Percentiles rank a stretch among this genome's conserved stretches.
Evolutionary conservation across 768 basidiomycete species (phyloP).

Genomic region (Holtermanniella nyarrowii): DNA sequence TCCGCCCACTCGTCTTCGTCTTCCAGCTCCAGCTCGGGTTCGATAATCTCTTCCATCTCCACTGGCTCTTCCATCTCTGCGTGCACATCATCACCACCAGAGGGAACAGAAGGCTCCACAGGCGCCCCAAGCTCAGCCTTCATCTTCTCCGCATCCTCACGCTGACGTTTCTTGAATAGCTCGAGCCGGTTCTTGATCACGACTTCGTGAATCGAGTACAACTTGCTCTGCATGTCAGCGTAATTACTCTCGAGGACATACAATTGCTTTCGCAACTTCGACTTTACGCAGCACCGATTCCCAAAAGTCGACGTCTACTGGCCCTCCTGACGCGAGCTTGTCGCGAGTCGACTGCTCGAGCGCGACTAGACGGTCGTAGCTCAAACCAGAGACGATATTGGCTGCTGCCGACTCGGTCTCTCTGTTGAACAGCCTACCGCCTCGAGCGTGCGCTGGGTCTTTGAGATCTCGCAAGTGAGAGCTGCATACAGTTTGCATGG

Average conservation of each 20-base stretch:
- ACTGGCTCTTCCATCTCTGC: constrained; percentile 34
- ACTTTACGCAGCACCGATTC: constrained; percentile 82
- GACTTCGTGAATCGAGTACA: constrained; percentile 86
- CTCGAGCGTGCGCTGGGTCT: constrained; percentile 39
- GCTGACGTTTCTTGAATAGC: constrained; percentile 86
- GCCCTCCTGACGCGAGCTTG: constrained; percentile 84
- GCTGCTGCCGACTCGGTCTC: constrained; percentile 81
- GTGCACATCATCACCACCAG: constrained; percentile 43
- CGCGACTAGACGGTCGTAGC: constrained; percentile 67
- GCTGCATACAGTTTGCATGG: constrained; percentile 96
- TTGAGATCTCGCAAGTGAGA: constrained; percentile 69
- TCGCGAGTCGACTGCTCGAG: constrained; percentile 78
- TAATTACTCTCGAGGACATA: constrained; percentile 31
- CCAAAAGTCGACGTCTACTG: constrained; percentile 97
- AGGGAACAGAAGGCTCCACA: constrained; percentile 53
- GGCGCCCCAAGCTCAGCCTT: constrained; percentile 61
- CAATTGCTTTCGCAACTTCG: constrained; percentile 95
- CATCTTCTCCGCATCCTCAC: constrained; percentile 88
- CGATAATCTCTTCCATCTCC: constrained; percentile 38
- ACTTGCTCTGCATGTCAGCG: constrained; percentile 56
- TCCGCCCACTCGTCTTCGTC: constrained; percentile 46
- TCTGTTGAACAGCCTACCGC: constrained; percentile 28
- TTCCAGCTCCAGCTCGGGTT: constrained; percentile 48
- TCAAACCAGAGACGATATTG: constrained; percentile 68
- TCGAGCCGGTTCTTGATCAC: constrained; percentile 93